phyloP scores from a whole-genome alignment of 2,329 filamentous ascomycete species.

The Cercospora sp. region DNA sequence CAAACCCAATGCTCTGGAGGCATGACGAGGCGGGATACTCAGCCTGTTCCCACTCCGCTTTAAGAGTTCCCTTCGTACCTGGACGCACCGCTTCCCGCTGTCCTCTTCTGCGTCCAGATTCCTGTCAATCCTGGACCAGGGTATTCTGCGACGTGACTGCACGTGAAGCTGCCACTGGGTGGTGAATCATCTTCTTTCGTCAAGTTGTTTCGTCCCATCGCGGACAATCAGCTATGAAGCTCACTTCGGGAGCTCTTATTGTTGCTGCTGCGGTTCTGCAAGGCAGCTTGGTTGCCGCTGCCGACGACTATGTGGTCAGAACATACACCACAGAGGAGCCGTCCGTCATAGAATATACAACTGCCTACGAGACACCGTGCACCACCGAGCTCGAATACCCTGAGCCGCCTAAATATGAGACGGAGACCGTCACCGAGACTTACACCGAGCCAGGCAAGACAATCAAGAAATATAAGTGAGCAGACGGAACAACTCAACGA shows the following conservation, averaged over 20 bases:
- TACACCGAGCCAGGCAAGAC: not conserved
- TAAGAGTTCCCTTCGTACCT: constrained; percentile 3
- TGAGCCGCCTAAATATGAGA: not conserved
- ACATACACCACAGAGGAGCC: constrained; percentile 4
- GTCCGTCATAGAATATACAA: not conserved
- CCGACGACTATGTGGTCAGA: constrained; percentile 1
- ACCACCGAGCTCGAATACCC: not conserved
- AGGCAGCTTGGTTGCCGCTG: not conserved
- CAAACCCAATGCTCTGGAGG: not conserved
- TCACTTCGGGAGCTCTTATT: not conserved
- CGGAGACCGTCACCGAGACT: not conserved
- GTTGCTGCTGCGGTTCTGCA: not conserved
- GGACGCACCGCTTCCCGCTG: not conserved
- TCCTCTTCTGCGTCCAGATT: not conserved
- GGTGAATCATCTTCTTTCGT: not conserved
- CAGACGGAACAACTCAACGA: not conserved
- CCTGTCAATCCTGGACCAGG: not conserved
- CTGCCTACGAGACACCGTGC: not conserved
- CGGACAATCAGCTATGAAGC: not conserved
- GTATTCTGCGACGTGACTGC: not conserved
- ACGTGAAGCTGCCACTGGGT: not conserved
- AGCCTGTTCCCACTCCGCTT: not conserved
- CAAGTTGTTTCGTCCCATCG: not conserved
- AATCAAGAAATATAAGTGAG: constrained; percentile 5
- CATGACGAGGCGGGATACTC: not conserved